Evolutionary conservation across 164 flowering plant genomes (phyloP).

Genomic region (Berberis thunbergii): DNA sequence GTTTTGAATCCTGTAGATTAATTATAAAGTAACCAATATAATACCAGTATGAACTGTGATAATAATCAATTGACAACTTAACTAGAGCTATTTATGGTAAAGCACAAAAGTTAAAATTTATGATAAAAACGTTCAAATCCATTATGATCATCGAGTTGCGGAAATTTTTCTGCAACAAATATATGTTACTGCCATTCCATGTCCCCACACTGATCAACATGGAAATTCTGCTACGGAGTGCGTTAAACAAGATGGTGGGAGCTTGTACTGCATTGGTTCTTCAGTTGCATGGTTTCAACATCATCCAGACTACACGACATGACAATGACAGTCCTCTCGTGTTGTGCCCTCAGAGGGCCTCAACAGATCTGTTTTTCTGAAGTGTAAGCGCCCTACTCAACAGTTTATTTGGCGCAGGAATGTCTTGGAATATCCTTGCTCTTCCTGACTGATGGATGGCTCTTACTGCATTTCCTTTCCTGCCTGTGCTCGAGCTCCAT

Average conservation of each 20-base stretch:
- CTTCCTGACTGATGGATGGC: slow-evolving; percentile 13
- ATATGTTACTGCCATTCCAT: neutral
- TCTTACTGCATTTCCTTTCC: slow-evolving; percentile 18
- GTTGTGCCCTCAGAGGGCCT: slow-evolving; percentile 16
- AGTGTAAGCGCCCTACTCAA: slow-evolving; percentile 64
- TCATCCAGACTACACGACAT: slow-evolving; percentile 8
- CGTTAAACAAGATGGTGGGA: neutral
- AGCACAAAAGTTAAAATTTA: too few relatives aligned
- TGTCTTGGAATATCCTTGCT: slow-evolving; percentile 52
- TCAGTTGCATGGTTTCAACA: slow-evolving; percentile 11
- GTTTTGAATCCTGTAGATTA: too few relatives aligned
- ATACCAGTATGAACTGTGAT: too few relatives aligned
- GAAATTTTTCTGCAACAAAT: neutral
- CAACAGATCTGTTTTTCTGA: slow-evolving; percentile 21
- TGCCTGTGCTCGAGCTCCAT: slow-evolving; percentile 51
- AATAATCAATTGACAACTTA: too few relatives aligned
- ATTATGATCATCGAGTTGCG: too few relatives aligned
- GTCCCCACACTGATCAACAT: neutral
- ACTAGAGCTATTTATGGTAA: too few relatives aligned
- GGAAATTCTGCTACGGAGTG: neutral
- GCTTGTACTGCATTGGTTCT: slow-evolving; percentile 7
- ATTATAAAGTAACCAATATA: too few relatives aligned
- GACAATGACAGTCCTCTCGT: slow-evolving; percentile 12
- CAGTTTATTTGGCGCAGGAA: slow-evolving; percentile 96
- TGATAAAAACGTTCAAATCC: too few relatives aligned